A percentile compares a stretch with the other conserved stretches of the same genome.
Conservation (phyloP, 192 early-diverging fungal genomes). For the Jimgerdemannia lactiflua region DNA sequence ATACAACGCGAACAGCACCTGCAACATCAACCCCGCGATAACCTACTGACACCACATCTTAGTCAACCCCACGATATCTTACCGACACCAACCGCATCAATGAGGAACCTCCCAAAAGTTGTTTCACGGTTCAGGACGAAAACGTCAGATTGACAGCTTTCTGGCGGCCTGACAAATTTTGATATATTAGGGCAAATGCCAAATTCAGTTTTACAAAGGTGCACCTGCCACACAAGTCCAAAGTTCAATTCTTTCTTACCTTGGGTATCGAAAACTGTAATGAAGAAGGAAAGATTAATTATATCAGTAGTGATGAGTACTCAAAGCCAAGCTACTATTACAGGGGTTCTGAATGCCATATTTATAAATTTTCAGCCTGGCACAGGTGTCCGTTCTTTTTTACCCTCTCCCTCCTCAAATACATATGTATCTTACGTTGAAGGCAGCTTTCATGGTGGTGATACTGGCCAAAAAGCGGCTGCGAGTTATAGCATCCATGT, state of each 20-base stretch:
- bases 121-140: slow-evolving; percentile 64
- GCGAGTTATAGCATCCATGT: no score
- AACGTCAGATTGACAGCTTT: slow-evolving; percentile 64
- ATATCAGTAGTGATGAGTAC: neutral
- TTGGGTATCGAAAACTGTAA: neutral
- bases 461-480: no score
- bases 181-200: slow-evolving; percentile 65
- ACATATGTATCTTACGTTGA: no score
- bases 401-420: no score
- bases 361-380: neutral
- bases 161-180: slow-evolving; percentile 68
- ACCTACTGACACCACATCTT: no score
- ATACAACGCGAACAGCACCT: no score
- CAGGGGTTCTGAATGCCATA: slow-evolving; percentile 4
- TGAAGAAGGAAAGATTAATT: neutral
- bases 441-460: no score
- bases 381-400: no score
- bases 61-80: no score
- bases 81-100: slow-evolving; percentile 32
- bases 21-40: no score
- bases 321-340: neutral
- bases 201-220: slow-evolving; percentile 36
- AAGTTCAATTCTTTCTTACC: slow-evolving; percentile 1
- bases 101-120: slow-evolving; percentile 64
- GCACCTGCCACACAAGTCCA: neutral